phyloP scores from a whole-genome alignment of 805 yeast genomes.

The Diddensiella transvaalensis region DNA sequence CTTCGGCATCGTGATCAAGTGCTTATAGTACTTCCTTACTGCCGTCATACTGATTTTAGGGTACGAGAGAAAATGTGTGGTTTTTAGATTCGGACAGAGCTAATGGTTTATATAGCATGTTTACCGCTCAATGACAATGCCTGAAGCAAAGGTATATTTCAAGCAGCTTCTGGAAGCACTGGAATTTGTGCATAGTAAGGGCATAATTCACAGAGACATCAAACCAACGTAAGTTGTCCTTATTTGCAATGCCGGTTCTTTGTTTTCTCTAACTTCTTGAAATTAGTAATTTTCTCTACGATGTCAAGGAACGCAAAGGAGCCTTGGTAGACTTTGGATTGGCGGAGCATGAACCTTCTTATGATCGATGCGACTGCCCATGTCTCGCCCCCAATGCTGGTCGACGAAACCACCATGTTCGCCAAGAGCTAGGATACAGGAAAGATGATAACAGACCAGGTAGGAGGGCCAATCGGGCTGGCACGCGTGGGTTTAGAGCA shows the following conservation, averaged over 20 bases:
- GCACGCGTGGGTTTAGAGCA: conserved; percentile 92
- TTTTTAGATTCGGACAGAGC: no score
- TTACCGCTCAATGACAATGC: conserved; percentile 71
- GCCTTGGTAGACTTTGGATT: conserved; percentile 89
- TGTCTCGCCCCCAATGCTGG: conserved; percentile 16
- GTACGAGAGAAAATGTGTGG: no score
- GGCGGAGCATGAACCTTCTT: conserved; percentile 59
- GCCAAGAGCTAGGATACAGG: conserved; percentile 62
- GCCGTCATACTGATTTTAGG: conserved; percentile 85
- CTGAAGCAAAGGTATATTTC: conserved; percentile 79
- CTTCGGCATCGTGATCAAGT: conserved; percentile 87
- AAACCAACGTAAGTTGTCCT: conserved; percentile 58
- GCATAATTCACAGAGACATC: conserved; percentile 87
- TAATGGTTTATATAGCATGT: conserved; percentile 47
- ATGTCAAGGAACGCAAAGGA: conserved; percentile 64
- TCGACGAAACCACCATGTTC: conserved; percentile 13
- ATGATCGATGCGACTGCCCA: background rate
- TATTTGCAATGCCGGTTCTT: background rate
- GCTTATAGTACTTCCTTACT: conserved; percentile 86
- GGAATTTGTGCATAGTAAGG: conserved; percentile 66
- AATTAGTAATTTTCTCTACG: conserved; percentile 60
- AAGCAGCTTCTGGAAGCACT: conserved; percentile 74
- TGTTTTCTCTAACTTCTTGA: background rate
- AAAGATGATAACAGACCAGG: conserved; percentile 86
- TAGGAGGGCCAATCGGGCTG: conserved; percentile 93